Percentiles rank a stretch among this genome's conserved stretches.
Evolutionary conservation across 495 filamentous ascomycete genomes (phyloP).

Genomic region (Lepraria neglecta): DNA sequence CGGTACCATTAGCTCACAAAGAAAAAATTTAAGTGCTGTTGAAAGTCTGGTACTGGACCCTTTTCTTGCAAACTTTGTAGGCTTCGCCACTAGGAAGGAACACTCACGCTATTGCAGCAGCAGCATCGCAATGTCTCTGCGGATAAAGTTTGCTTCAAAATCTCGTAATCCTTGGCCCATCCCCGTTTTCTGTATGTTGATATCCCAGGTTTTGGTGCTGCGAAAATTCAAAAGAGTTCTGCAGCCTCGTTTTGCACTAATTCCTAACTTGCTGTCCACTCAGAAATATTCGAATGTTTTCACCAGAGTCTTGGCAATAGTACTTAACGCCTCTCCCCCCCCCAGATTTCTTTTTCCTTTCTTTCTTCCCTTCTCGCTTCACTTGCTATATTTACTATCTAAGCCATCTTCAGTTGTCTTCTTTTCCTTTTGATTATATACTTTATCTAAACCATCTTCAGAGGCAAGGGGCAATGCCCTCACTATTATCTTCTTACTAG

Average conservation of each 20-base stretch:
- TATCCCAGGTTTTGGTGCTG: background rate
- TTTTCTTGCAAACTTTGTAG: background rate
- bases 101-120: background rate
- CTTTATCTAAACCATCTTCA: background rate
- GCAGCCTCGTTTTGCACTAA: background rate
- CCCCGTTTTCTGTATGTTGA: background rate
- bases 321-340: background rate
- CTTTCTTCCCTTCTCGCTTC: background rate
- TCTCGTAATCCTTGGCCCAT: background rate
- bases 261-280: background rate
- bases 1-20: background rate
- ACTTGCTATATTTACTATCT: background rate
- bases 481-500: too few species aligned
- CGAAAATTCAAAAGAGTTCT: background rate
- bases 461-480: background rate
- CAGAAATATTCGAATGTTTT: background rate
- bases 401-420: slow-evolving; percentile 1
- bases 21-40: background rate
- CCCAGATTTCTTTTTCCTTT: background rate
- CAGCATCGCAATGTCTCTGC: background rate
- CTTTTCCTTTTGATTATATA: background rate
- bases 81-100: background rate
- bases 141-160: background rate
- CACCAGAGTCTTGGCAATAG: background rate
- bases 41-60: background rate